phyloP scores from a whole-genome alignment of 2,329 filamentous ascomycete genomes.

The Epichloe bromicola region DNA sequence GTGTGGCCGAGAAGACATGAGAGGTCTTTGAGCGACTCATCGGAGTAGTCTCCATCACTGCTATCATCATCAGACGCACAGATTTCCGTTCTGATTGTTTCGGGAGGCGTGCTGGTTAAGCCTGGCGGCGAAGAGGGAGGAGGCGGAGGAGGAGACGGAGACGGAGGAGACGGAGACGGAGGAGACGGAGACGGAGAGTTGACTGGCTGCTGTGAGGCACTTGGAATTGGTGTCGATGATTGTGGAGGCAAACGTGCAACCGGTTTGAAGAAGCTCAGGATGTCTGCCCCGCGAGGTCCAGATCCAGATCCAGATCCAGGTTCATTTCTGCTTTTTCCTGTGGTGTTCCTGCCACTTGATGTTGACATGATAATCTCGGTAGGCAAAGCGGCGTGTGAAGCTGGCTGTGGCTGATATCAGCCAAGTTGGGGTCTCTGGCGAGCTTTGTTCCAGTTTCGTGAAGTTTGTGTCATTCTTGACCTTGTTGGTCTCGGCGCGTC shows the following conservation, averaged over 20 bases:
- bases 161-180: slow-evolving; percentile 9
- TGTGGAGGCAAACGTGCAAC: slow-evolving; percentile 8
- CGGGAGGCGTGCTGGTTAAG: slow-evolving; percentile 14
- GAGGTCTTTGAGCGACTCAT: slow-evolving; percentile 45
- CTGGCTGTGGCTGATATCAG: not conserved
- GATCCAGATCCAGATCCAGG: not conserved
- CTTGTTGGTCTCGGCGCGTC: not conserved
- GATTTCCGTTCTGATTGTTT: slow-evolving; percentile 31
- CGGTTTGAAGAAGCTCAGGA: slow-evolving; percentile 27
- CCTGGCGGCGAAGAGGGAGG: slow-evolving; percentile 14
- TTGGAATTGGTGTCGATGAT: slow-evolving; percentile 3
- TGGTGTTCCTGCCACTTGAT: slow-evolving; percentile 11
- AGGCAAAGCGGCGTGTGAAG: not conserved
- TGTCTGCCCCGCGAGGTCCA: slow-evolving; percentile 14
- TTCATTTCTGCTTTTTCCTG: not conserved
- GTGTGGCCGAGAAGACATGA: slow-evolving; percentile 18
- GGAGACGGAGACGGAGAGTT: slow-evolving; percentile 1
- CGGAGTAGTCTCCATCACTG: slow-evolving; percentile 38
- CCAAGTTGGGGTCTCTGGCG: not conserved
- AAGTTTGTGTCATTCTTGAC: not conserved
- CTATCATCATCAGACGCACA: slow-evolving; percentile 62
- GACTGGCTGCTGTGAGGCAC: slow-evolving; percentile 1
- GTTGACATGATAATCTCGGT: slow-evolving; percentile 9
- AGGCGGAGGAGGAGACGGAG: slow-evolving; percentile 13
- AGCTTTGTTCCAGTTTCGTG: not conserved